Evolutionary conservation across 768 basidiomycete species (phyloP), one percentile per base, ranked within the genome.

Genomic region (Termitomyces sp.): DNA sequence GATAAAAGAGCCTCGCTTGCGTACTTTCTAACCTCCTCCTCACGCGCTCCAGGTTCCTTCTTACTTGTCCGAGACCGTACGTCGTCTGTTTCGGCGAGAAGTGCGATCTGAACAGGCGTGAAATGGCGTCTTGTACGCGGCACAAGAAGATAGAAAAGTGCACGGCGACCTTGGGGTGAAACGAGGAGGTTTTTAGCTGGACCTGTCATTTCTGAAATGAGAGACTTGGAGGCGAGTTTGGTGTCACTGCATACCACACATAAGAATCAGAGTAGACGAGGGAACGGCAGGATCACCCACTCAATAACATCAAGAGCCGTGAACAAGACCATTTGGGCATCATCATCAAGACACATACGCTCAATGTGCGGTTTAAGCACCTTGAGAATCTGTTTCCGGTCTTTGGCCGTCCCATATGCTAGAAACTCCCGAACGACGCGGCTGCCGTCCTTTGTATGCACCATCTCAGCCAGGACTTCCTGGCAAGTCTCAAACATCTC

Each of bases 401-500:
- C 94, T 88, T 97, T 98, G 4, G 94, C 92, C 13, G 80, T 83
- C 5, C 92, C 92, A 45, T 81, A 79, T 0, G 87, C 91, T 38
- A 96, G 78, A 69, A 97, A 90, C 60, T 94, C 87, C 44, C 94
- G 84, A 3, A 90, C 93, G 28, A 82, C 86, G 22, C 90, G 84
- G 58, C 92, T 91, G 20, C 94, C 94, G 63, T 96, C 91, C 66
- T 85, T 92, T 16, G 94, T 98, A 66, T 98, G 94, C 0, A 94
- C 92, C 80, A 96, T 90, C 67, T 97, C 94, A 0, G 94, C 87
- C 7, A 96, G 75, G 20, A 88, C 79, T 43, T 96, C 94, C 61
- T 92, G 86, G 63, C 89, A 93, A 87, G 77, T 85, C 64, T 95
- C 92, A 40, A 93, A 90, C 16, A 94, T 84, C 60, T 93, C 93